Percentiles rank a stretch among this genome's conserved stretches.
phyloP scores from a whole-genome alignment of 345 rosid species.

The Salix brachista region DNA sequence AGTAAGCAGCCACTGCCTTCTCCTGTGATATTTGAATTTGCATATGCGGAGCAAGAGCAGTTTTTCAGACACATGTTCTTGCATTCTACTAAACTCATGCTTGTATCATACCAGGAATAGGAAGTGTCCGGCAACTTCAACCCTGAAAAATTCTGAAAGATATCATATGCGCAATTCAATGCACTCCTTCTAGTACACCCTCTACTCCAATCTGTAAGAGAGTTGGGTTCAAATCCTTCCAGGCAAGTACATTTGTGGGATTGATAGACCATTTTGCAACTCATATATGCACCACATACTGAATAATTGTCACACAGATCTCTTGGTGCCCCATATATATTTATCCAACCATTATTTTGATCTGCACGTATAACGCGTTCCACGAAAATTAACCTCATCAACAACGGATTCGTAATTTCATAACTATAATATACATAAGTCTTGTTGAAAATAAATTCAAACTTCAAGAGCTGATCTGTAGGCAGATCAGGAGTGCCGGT shows the following conservation, averaged over 20 bases:
- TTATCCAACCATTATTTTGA: background rate
- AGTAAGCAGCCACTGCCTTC: too few relatives aligned
- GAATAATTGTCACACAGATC: slow-evolving; percentile 22
- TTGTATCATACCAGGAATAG: background rate
- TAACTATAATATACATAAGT: slow-evolving; percentile 5
- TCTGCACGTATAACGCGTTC: background rate
- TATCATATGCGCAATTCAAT: background rate
- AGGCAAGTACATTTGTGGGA: slow-evolving; percentile 6
- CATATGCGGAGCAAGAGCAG: slow-evolving; percentile 8
- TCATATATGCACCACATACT: slow-evolving; percentile 12
- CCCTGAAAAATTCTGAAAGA: background rate
- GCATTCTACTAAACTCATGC: slow-evolving; percentile 1
- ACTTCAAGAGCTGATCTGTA: background rate
- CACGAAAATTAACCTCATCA: slow-evolving; percentile 12
- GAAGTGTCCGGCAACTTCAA: slow-evolving; percentile 10
- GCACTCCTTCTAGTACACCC: slow-evolving; percentile 13
- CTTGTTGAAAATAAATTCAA: slow-evolving; percentile 6
- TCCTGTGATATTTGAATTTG: too few relatives aligned
- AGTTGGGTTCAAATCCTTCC: slow-evolving; percentile 4
- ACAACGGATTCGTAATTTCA: background rate
- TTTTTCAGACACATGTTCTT: background rate
- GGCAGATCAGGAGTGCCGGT: slow-evolving; percentile 8
- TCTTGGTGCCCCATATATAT: background rate
- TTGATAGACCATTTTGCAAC: background rate
- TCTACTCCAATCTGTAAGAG: background rate